These are phyloP conservation scores for Colletotrichum sp. DNA, from an alignment of 2,329 filamentous ascomycete species.

Conservation along the genomic window DNA sequence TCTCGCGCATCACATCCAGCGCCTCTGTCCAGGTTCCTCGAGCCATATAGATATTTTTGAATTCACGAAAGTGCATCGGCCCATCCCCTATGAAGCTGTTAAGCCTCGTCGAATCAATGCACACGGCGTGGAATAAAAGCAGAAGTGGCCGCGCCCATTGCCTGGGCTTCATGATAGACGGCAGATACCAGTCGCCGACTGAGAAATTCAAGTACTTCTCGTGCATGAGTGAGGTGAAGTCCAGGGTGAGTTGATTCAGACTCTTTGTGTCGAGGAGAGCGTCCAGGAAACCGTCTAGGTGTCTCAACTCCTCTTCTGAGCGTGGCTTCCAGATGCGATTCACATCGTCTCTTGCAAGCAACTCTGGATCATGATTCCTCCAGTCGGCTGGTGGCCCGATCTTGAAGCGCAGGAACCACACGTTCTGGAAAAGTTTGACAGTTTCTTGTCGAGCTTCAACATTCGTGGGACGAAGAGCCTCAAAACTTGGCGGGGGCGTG, in stretches of 20 bases:
- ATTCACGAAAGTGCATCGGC: fast-evolving
- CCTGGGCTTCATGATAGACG: not conserved
- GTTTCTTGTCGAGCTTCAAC: fast-evolving
- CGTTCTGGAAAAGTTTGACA: fast-evolving
- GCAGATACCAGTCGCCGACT: not conserved
- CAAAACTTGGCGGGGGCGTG: fast-evolving
- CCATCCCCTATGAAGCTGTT: fast-evolving
- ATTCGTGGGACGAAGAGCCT: fast-evolving
- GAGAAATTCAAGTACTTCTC: not conserved
- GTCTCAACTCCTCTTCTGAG: not conserved
- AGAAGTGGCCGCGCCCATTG: not conserved
- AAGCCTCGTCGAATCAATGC: not conserved
- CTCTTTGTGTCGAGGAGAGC: not conserved
- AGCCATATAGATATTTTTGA: fast-evolving
- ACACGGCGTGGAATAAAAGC: not conserved
- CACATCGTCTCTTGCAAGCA: not conserved
- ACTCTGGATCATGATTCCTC: fast-evolving
- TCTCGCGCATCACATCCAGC: fast-evolving
- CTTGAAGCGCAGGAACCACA: not conserved
- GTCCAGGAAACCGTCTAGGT: not conserved
- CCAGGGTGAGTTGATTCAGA: fast-evolving
- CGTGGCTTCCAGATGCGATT: not conserved
- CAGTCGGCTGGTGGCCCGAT: fast-evolving
- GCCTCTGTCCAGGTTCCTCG: not conserved
- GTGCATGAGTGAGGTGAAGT: not conserved